Base-by-base conservation (phyloP, 23 red algal genomes). In the Gracilariopsis chorda region DNA sequence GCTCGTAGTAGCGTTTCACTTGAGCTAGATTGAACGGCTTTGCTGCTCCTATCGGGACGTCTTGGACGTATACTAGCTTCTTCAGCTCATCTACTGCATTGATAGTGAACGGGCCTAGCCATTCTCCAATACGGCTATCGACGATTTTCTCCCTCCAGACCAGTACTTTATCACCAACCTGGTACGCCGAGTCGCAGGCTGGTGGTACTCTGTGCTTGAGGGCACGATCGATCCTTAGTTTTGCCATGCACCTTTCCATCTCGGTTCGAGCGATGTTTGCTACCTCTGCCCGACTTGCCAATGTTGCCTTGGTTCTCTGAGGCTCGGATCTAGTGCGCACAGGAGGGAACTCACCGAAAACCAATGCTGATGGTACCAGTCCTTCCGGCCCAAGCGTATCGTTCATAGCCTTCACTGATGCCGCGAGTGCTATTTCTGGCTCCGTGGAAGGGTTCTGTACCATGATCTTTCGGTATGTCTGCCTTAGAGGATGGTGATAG, bases 81-180 rank as follows among this genome's bases (percentile, higher is more conserved):
- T 59, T 78, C 34, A 2, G 33, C 3, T 43, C 51, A 29, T 79
- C 72, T 1, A 61, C 4, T 27, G 21, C 70, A 29, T 4, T 2
- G 19, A 90, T 24, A 4, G 57, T 36, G 21, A 78, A 90, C 1
- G 67, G 85, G 2, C 85, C 85, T 21, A 90, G 36, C 85, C 85
- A 90, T 75, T 90, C 85, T 28, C 70, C 85, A 48, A 78, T 90
- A 2, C 68, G 65, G 69, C 34, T 78, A 27, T 60, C 39, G 3
- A 90, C 56, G 13, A 78, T 43, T 29, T 90, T 90, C 85, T 90
- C 85, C 51, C 85, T 77, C 85, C 85, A 90, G 2, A 90, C 85
- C 1, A 90, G 85, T 0, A 90, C 85, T 40, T 57, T 10, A 43
- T 90, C 85, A 6, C 72, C 72, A n/a, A n/a, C 36, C n/a, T 61